phyloP scores from a whole-genome alignment of 768 basidiomycete species.

The Phallus indusiatus region DNA sequence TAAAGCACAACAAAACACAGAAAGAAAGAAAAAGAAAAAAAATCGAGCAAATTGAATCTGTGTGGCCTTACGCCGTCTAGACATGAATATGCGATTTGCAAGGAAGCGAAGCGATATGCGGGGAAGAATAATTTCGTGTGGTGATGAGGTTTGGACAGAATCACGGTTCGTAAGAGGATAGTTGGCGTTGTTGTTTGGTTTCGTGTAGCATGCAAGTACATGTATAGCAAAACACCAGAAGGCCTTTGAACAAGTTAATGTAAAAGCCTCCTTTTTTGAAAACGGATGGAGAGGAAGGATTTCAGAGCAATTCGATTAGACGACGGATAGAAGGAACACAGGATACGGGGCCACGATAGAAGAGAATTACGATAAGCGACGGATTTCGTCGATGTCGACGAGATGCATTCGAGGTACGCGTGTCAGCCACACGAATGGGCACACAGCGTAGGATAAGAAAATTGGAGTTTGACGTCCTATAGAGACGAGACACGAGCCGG shows the following conservation, averaged over 20 bases:
- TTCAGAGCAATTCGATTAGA: not conserved
- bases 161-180: slow-evolving; percentile 5
- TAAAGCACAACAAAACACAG: too few species aligned
- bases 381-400: not conserved
- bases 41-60: not conserved
- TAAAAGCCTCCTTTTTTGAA: not conserved
- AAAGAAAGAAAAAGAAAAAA: not conserved
- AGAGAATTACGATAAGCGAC: not conserved
- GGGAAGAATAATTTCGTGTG: not conserved
- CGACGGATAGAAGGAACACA: not conserved
- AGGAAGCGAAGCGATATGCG: not conserved
- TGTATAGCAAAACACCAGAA: too few species aligned
- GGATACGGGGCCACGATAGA: not conserved
- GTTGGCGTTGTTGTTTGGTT: not conserved
- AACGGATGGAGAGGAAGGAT: not conserved
- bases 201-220: too few species aligned
- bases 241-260: not conserved
- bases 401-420: not conserved
- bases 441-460: not conserved
- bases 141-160: slow-evolving; percentile 3
- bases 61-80: slow-evolving; percentile 11
- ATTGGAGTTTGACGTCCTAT: not conserved
- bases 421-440: not conserved
- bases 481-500: not conserved
- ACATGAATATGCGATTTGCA: slow-evolving; percentile 6